phyloP scores from a whole-genome alignment of 2,329 filamentous ascomycete species.

The Penicillium fuscoglaucum region DNA sequence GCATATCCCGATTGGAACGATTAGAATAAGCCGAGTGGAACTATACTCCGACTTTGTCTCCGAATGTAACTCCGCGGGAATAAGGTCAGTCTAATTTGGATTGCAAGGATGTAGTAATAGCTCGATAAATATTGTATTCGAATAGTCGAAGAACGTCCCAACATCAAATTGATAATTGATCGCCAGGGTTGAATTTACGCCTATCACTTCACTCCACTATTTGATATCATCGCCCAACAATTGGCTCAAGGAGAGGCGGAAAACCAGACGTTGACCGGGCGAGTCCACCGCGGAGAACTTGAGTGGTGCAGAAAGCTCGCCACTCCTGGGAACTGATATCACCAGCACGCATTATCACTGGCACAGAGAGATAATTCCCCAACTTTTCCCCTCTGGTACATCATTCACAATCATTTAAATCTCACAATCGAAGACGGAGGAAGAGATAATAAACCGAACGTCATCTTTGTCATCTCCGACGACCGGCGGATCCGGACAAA shows the following conservation, averaged over 20 bases:
- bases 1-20: not conserved
- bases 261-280: slow-evolving; percentile 16
- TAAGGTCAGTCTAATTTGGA: not conserved
- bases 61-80: slow-evolving; percentile 1
- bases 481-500: slow-evolving; percentile 22
- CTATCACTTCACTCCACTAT: slow-evolving; percentile 19
- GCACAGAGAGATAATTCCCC: not conserved
- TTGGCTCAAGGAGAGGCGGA: slow-evolving; percentile 20
- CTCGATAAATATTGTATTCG: not conserved
- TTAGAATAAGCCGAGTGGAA: not conserved
- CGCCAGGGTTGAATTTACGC: not conserved
- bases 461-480: slow-evolving; percentile 27
- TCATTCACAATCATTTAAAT: not conserved
- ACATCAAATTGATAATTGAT: slow-evolving; percentile 1
- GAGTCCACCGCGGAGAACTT: slow-evolving; percentile 24
- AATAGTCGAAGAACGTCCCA: not conserved
- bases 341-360: slow-evolving; percentile 8
- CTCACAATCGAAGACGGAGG: not conserved
- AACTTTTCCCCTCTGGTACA: not conserved
- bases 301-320: slow-evolving; percentile 16
- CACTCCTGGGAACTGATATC: slow-evolving; percentile 21
- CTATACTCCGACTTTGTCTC: not conserved
- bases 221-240: slow-evolving; percentile 22
- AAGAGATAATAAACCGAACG: not conserved
- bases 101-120: not conserved